Base-by-base conservation (phyloP, 1,139 yeast species). In the Scheffersomyces cryptocercus region DNA sequence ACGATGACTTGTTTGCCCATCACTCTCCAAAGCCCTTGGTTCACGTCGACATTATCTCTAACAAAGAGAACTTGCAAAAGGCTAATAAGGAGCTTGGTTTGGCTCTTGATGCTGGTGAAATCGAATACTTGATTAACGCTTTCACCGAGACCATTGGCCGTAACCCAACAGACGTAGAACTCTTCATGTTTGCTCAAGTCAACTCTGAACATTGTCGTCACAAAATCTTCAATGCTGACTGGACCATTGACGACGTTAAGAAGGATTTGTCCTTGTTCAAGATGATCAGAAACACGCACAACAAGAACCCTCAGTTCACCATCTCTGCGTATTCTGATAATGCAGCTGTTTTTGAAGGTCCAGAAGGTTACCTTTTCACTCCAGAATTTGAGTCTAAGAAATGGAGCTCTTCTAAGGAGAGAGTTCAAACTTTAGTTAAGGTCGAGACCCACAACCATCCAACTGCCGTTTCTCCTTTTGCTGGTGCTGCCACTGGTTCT, bases 401-500 rank as follows among this genome's bases (percentile, higher is more conserved):
- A 56, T 93, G 97, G 95, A 69, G 72, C 36, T 75, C 93, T 14
- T 78, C 73, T 49, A 78, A 80, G 52, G 99, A 95, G 69, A 74
- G 73, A 43, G 95, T 93, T 24, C 95, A 93, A 54, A 88, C 95
- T 61, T 75, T 95, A 54, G 88, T 91, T 54, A 95, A 95, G 65
- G 99, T 95, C 41, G 99, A 95, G 70, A 95, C 99, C 29, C 99
- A 95, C 66, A 95, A 95, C 70, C 99, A 95, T 65, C 99, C 99
- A 42, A 95, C 99, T 32, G 99, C 99, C 0, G 97, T 95, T 10
- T 91, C 98, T 28, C 99, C 99, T 30, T 95, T 88, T 69, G 93
- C 99, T 4, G 99, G 99, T 68, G 99, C 99, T 32, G 97, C 99
- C 32, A 95, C 99, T 14, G 99, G 99, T 52, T 91, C 99, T 15